Conservation (phyloP, 306 rosid species). For the Rubus idaeus region DNA sequence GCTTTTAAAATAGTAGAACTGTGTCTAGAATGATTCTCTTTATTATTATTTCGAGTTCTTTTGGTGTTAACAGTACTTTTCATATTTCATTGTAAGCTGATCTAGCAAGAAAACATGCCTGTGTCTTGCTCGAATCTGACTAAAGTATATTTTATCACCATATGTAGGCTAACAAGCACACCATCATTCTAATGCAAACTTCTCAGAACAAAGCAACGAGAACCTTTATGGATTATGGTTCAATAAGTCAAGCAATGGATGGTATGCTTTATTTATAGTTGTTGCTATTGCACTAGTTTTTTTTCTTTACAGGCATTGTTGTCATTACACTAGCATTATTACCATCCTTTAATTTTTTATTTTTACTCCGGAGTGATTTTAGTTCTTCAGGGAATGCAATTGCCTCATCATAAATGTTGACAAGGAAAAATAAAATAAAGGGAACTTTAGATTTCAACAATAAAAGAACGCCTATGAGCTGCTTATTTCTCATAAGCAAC, state of each 20-base stretch:
- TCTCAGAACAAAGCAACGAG: conserved; percentile 80
- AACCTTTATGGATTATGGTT: conserved; percentile 89
- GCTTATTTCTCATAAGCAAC: not conserved
- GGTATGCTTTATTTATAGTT: conserved; percentile 44
- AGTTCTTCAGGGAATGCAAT: not conserved
- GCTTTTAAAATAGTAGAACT: not conserved
- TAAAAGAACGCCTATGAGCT: not conserved
- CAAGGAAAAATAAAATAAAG: not conserved
- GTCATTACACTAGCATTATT: conserved; percentile 12
- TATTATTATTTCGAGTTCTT: too few species aligned
- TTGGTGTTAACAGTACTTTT: too few species aligned
- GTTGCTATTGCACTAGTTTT: not conserved
- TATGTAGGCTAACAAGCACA: conserved; percentile 86
- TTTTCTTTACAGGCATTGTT: not conserved
- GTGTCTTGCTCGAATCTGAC: conserved; percentile 9
- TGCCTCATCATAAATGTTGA: not conserved
- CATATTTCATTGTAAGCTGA: too few species aligned
- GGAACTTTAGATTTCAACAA: not conserved
- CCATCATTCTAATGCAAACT: conserved; percentile 91
- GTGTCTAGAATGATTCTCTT: not conserved
- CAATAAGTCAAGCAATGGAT: conserved; percentile 89
- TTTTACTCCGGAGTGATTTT: not conserved
- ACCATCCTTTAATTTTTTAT: not conserved
- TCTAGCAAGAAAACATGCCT: not conserved
- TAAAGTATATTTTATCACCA: not conserved